Evolutionary conservation across 345 rosid species (phyloP), one percentile per base, ranked within the genome.

Genomic region (Heritiera fomes): DNA sequence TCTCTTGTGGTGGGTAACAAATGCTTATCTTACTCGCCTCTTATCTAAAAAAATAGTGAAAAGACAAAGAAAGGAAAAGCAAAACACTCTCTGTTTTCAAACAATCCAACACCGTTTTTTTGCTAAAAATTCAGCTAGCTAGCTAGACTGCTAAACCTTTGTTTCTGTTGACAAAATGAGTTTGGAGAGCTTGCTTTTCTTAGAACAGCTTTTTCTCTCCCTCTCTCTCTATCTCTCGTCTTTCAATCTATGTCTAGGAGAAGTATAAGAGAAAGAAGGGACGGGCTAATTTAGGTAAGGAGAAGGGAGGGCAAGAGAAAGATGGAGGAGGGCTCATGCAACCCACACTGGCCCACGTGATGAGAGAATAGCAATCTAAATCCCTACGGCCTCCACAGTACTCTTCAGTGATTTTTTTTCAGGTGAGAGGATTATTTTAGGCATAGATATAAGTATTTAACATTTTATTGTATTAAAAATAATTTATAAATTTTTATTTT

Each of bases 271-370:
- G 11, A 32, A 20, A 15, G 61, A 52, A 71, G 17, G 20, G 52
- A 73, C 5, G 4, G 74, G 75, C 67, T 75, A 61, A 65, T 64
- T 80, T 75, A 81, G 84, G 81, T 61, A 47, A 60, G 13, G 58
- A 23, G 67, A 45, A 38, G 79, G 71, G 40, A 49, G 75, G 14
- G 4, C 8, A 61, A 59, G 76, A 71, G 79, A 77, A 49, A 49
- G 84, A 78, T 38, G 62, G 75, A 64, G 23, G 50, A 64, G 58
- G 56, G 60, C 71, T 73, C 77, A 80, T 68, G 83, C 56, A 77
- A 63, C 71, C 66, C 82, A 61, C 82, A 78, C 66, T 78, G 84
- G 79, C 81, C 87, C 84, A 77, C 85, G 75, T 69, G 86, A 81
- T 63, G 62, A 79, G 60, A 63, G 70, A 75, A 63, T 64, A 28